phyloP scores from a whole-genome alignment of 2,329 filamentous ascomycete genomes.

The Xylaria sp. region DNA sequence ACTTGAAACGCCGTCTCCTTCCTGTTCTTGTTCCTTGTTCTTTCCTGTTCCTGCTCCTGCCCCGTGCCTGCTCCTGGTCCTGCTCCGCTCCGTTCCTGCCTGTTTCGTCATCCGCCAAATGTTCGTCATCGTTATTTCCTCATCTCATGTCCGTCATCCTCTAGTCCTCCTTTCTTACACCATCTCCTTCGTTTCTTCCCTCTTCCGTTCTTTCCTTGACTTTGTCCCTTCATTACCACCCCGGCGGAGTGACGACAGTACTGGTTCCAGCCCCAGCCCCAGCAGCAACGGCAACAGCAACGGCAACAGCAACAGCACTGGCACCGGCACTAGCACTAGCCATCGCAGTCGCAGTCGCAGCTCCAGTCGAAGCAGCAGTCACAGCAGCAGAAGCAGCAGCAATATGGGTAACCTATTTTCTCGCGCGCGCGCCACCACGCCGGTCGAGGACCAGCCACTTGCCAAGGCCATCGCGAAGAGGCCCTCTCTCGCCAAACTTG shows the following conservation, averaged over 20 bases:
- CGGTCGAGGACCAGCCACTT: conserved; percentile 11
- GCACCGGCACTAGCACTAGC: too few relatives aligned
- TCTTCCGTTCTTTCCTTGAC: not conserved
- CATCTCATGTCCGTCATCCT: conserved; percentile 5
- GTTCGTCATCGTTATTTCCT: not conserved
- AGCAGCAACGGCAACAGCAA: too few relatives aligned
- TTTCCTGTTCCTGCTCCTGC: not conserved
- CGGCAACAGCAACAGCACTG: too few relatives aligned
- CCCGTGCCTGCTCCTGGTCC: too few relatives aligned
- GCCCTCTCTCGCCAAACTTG: conserved; percentile 1
- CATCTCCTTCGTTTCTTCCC: not conserved
- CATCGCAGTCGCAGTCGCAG: too few relatives aligned
- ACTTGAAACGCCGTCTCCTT: too few relatives aligned
- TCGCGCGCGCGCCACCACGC: not conserved
- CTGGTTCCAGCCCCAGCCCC: too few relatives aligned
- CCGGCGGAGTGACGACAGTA: not conserved
- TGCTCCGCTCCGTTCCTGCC: not conserved
- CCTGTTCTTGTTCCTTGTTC: too few relatives aligned
- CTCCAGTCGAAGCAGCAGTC: too few relatives aligned
- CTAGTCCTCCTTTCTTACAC: conserved; percentile 1
- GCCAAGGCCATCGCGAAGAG: not conserved
- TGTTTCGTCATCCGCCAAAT: not conserved
- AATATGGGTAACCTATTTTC: conserved; percentile 1
- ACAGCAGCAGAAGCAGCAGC: not conserved
- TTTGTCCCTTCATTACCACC: not conserved